phyloP scores from a whole-genome alignment of 2,329 filamentous ascomycete species.

The Zasmidium citrigriseum region DNA sequence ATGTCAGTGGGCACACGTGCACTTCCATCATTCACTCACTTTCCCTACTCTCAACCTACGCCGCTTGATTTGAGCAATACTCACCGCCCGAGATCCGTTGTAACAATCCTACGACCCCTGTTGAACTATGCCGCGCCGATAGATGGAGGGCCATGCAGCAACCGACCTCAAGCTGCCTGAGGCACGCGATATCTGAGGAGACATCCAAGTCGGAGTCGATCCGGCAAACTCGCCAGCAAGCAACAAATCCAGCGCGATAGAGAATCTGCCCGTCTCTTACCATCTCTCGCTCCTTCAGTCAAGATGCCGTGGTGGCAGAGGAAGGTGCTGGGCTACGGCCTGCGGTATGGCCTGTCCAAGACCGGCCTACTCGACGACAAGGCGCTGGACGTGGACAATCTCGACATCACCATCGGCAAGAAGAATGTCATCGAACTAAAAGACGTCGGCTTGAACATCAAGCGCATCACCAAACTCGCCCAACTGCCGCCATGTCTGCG shows the following conservation, averaged over 20 bases:
- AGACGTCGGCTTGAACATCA: constrained; percentile 78
- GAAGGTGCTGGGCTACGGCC: constrained; percentile 62
- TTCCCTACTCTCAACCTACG: not conserved
- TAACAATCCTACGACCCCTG: not conserved
- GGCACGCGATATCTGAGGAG: constrained; percentile 32
- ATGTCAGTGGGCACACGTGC: not conserved
- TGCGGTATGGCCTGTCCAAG: constrained; percentile 76
- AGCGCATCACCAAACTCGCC: constrained; percentile 42
- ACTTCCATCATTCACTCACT: not conserved
- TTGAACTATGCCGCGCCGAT: not conserved
- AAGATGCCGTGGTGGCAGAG: constrained; percentile 66
- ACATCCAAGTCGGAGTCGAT: constrained; percentile 2
- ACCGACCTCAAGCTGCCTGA: constrained; percentile 7
- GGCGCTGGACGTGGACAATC: constrained; percentile 78
- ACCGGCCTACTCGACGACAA: constrained; percentile 87
- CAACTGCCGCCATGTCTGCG: constrained; percentile 72
- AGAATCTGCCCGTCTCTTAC: not conserved
- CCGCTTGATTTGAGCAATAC: not conserved
- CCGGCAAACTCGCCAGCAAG: constrained; percentile 18
- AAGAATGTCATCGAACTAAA: constrained; percentile 82
- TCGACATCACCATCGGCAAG: constrained; percentile 81
- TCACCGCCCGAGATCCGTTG: not conserved
- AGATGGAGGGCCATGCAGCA: not conserved
- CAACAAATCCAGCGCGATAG: not conserved
- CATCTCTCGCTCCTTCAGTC: not conserved